Base-by-base conservation (phyloP, 208 protist species). In the Lotmaria passim region DNA sequence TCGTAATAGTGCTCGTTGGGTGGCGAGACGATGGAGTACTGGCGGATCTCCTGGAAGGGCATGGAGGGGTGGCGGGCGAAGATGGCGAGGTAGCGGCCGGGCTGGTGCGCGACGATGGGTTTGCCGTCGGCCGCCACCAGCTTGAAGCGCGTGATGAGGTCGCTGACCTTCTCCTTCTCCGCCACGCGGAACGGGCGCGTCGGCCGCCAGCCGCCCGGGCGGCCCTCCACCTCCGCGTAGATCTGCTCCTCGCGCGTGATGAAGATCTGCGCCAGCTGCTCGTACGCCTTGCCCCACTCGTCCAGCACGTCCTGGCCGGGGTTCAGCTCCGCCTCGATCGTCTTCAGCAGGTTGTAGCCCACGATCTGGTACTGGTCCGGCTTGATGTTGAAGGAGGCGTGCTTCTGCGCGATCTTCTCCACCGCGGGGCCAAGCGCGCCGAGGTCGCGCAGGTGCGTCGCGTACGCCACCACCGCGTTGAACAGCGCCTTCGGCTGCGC, bases 271-370 rank as follows among this genome's bases (percentile, higher is more conserved):
- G 78, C 78, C 30, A 82, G 72, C 65, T 75, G 57, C 67, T 78
- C 78, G 72, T 82, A 82, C 34, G 78, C 78, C 70, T 78, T 78
- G 39, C 78, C 78, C 78, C 78, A 82, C 63, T 78, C 78, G 58
- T 39, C 78, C 44, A 82, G 62, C 41, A 82, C 66, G 36, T 77
- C 78, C 41, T 77, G 50, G 61, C 70, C 78, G 47, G 70, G 71
- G 65, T 73, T 78, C 50, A 82, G 58, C 69, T 73, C 44, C 65
- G 38, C 78, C 78, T 82, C 72, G 63, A 82, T 82, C 47, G 78
- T 75, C 69, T 77, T 77, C 46, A 82, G 67, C n/a, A 82, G 71
- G 67, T 82, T 65, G 78, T 73, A 65, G 55, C 78, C 78, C 24
- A 82, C 78, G 66, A 82, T 82, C 55, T 71, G 61, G 78, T 82